These are phyloP conservation scores for Echium plantagineum DNA, from an alignment of 257 asterid species.

Conservation along the genomic window DNA sequence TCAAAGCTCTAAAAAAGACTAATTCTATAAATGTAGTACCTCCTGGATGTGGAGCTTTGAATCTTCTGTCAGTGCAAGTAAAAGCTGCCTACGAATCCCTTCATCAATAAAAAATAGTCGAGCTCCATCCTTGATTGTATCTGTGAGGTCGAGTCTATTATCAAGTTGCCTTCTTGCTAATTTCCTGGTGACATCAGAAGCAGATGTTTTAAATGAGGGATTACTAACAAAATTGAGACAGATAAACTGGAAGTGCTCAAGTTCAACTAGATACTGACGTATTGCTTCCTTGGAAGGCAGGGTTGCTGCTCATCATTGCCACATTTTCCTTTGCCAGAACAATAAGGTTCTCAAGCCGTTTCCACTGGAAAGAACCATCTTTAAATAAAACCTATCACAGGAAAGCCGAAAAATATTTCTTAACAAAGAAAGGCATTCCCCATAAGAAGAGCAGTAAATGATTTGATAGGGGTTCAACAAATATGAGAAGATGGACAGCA, in stretches of 20 bases:
- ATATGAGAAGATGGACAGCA: neutral
- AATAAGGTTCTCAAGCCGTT: conserved; percentile 88
- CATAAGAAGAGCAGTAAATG: neutral
- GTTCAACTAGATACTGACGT: conserved; percentile 9
- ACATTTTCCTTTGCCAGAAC: conserved; percentile 96
- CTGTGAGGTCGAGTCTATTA: conserved; percentile 81
- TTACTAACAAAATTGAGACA: conserved; percentile 7
- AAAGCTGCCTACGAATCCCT: conserved; percentile 92
- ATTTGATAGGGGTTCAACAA: neutral
- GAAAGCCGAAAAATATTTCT: conserved; percentile 12
- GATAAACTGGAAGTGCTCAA: neutral
- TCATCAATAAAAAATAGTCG: conserved; percentile 81
- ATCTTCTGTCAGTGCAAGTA: conserved; percentile 96
- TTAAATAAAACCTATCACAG: conserved; percentile 78
- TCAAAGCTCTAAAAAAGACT: neutral
- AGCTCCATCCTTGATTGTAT: conserved; percentile 95
- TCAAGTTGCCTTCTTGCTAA: conserved; percentile 31
- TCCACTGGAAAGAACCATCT: conserved; percentile 99
- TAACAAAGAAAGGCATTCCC: conserved; percentile 2
- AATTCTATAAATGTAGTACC: conserved; percentile 30
- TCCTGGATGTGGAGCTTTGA: conserved; percentile 95
- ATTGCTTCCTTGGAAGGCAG: conserved; percentile 61
- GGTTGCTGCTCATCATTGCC: conserved; percentile 82
- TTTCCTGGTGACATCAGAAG: conserved; percentile 26
- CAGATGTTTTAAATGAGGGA: conserved; percentile 2